Evolutionary conservation across 2,329 filamentous ascomycete species (phyloP), one percentile per base, ranked within the genome.

Genomic region (Trichophyton schoenleinii): DNA sequence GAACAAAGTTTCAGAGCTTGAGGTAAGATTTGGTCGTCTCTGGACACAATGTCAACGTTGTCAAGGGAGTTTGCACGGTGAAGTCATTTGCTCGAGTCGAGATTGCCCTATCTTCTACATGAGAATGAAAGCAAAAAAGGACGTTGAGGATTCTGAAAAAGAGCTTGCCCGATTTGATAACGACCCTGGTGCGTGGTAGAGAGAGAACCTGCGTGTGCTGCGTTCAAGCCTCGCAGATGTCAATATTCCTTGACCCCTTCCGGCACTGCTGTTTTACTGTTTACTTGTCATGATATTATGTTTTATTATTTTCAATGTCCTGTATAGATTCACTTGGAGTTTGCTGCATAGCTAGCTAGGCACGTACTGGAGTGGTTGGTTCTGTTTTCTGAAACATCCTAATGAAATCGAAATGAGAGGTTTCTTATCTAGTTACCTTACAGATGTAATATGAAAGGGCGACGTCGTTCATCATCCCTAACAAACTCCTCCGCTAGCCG

Each of bases 21-120:
- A 99, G 72, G 88, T 99, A 34, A 81, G 91, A 3, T 99, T 99
- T 72, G 88, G 90, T 4, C 81, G 94, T 58, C 80, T 99, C 59
- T 99, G 94, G 94, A 99, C 94, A 57, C 94, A 99, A 75, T 99
- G 94, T 73, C 94, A 99, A 78, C 82, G 94, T 48, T 99, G 94
- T 73, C 94, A 99, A 77, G 94, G 91, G 60, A 96, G 91, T 77
- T 88, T 99, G 82, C 94, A 99, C 77, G 94, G 90, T 73, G 94
- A 99, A 74, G 95, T 99, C 60, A 97, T 99, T 68, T 99, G 94
- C 78, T 91, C 87, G 65, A 92, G 87, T 72, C 88, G 91, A 73
- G 94, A 99, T 78, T 99, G 94, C 72, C 94, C 94, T 0, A 99
- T 99, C 70, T 99, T 99, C 75, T 99, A 99, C 74, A 99, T 99